Conservation (phyloP, 352 stramenopile species). For the Phytopythium sindhum region DNA sequence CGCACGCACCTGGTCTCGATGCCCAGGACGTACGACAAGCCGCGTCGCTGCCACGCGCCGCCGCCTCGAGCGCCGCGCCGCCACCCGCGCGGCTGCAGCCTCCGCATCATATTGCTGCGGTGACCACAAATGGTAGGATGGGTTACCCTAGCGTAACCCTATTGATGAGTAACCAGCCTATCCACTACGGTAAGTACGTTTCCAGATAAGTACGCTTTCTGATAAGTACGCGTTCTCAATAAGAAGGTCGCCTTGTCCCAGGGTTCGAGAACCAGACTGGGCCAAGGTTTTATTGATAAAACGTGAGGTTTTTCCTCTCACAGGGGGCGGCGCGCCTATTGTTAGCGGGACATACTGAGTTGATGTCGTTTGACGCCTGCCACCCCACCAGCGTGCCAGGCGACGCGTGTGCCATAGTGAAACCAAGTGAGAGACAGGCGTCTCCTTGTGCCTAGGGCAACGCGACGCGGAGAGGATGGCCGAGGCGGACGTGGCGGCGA, state of each 20-base stretch:
- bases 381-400: neutral
- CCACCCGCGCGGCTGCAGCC: slow-evolving; percentile 8
- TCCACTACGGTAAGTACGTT: too few species aligned
- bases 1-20: slow-evolving; percentile 89
- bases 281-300: too few species aligned
- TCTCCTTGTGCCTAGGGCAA: neutral
- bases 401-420: neutral
- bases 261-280: neutral
- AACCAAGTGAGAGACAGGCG: slow-evolving; percentile 1
- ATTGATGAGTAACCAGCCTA: too few species aligned
- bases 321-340: slow-evolving; percentile 2
- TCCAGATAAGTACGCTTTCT: too few species aligned
- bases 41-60: slow-evolving; percentile 8
- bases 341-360: neutral
- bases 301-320: neutral
- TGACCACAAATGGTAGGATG: neutral
- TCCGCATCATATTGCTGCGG: neutral
- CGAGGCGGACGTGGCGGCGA: slow-evolving; percentile 51
- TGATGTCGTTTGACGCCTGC: neutral
- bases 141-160: neutral
- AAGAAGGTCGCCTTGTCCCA: neutral
- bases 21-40: slow-evolving; percentile 83
- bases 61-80: slow-evolving; percentile 1
- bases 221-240: too few species aligned
- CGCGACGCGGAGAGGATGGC: slow-evolving; percentile 31